phyloP scores from a whole-genome alignment of 345 rosid species.

The Lagerstroemia speciosa region DNA sequence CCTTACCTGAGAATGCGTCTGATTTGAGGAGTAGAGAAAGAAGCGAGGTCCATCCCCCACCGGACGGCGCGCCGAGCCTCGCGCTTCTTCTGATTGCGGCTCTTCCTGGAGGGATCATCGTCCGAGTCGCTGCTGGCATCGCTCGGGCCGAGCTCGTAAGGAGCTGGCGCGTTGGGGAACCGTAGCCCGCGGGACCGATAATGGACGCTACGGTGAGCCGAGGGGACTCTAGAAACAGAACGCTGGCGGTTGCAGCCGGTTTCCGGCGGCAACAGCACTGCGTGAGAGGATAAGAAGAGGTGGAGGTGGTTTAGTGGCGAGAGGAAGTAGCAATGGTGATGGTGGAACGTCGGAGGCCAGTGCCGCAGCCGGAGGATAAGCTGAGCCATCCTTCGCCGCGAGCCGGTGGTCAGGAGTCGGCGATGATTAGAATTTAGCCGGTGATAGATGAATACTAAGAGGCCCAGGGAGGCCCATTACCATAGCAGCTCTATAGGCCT shows the following conservation, averaged over 20 bases:
- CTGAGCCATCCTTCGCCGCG: slow-evolving; percentile 27
- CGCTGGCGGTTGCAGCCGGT: slow-evolving; percentile 15
- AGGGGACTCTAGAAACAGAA: slow-evolving; percentile 16
- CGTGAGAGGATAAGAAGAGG: slow-evolving; percentile 7
- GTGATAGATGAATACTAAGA: not conserved
- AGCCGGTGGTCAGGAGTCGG: not conserved
- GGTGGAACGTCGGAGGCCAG: slow-evolving; percentile 12
- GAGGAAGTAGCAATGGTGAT: not conserved
- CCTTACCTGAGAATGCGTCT: slow-evolving; percentile 52
- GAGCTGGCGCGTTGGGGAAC: slow-evolving; percentile 17
- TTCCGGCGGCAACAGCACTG: slow-evolving; percentile 9
- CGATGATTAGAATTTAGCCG: not conserved
- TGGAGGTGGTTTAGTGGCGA: not conserved
- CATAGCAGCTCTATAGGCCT: too few species aligned
- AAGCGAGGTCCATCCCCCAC: slow-evolving; percentile 77
- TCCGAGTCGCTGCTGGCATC: slow-evolving; percentile 39
- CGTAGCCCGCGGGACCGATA: slow-evolving; percentile 24
- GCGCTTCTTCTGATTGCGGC: slow-evolving; percentile 81
- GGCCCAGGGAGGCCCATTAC: not conserved
- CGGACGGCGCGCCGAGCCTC: slow-evolving; percentile 77
- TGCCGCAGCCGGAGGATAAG: slow-evolving; percentile 32
- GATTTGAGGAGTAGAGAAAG: slow-evolving; percentile 62
- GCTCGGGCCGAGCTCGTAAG: slow-evolving; percentile 19
- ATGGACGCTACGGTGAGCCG: slow-evolving; percentile 25
- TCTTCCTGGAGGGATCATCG: slow-evolving; percentile 34